Percentiles rank a stretch among this genome's conserved stretches.
Conservation (phyloP, 768 basidiomycete genomes). For the Auriculariales sp. region DNA sequence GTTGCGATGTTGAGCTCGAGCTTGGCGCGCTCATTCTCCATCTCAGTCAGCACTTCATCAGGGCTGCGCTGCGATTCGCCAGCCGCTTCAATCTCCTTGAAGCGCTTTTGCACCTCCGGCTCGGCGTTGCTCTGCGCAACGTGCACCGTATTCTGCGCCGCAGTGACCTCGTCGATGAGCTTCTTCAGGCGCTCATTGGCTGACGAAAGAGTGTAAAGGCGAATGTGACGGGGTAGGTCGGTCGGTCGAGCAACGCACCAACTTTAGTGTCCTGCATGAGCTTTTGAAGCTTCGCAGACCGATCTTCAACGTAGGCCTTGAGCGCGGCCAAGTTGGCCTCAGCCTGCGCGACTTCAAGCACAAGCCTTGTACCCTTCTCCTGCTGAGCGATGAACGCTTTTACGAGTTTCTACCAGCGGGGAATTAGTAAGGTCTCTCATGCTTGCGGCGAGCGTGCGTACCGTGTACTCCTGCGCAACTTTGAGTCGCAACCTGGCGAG, state of each 20-base stretch:
- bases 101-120: conserved; percentile 36
- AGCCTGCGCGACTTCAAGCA: conserved; percentile 49
- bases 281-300: conserved; percentile 42
- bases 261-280: conserved; percentile 36
- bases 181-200: conserved; percentile 31
- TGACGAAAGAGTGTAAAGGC: not conserved
- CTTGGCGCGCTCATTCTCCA: conserved; percentile 47
- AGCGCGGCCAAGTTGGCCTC: conserved; percentile 50
- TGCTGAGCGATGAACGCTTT: conserved; percentile 44
- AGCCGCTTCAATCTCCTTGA: conserved; percentile 34
- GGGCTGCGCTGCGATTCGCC: conserved; percentile 12
- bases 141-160: conserved; percentile 14
- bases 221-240: conserved; percentile 17
- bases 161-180: conserved; percentile 15
- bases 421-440: too few relatives aligned
- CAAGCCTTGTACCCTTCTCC: conserved; percentile 36
- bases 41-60: conserved; percentile 43
- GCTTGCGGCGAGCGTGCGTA: too few relatives aligned
- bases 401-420: conserved; percentile 40
- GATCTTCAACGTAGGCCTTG: conserved; percentile 38
- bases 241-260: conserved; percentile 28
- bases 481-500: conserved; percentile 36
- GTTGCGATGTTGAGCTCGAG: conserved; percentile 60
- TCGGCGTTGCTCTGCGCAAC: conserved; percentile 16
- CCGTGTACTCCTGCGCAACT: conserved; percentile 42